Conservation (phyloP, 225 moss, liverwort and hornwort species). For the Pseudoscleropodium purum region DNA sequence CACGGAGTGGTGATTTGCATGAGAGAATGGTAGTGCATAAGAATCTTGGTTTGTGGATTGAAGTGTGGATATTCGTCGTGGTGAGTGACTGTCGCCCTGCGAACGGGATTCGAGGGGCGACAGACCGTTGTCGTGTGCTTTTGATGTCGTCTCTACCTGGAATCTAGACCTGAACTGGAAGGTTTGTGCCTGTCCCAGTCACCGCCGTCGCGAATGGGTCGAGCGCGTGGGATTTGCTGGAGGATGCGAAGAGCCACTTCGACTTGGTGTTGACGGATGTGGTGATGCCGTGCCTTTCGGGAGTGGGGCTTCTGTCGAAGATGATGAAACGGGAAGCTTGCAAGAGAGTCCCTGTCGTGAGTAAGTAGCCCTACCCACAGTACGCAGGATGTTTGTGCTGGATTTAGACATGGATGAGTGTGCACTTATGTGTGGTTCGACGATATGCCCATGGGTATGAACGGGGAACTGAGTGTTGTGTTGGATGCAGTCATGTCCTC, state of each 20-base stretch:
- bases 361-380: slow-evolving; percentile 24
- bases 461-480: neutral
- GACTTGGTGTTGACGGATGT: slow-evolving; percentile 94
- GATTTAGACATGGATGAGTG: neutral
- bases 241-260: slow-evolving; percentile 55
- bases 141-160: neutral
- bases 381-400: neutral
- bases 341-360: slow-evolving; percentile 81
- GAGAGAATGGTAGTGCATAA: neutral
- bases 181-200: slow-evolving; percentile 71
- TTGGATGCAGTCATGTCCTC: slow-evolving; percentile 88
- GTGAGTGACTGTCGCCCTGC: neutral
- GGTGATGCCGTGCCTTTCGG: slow-evolving; percentile 96
- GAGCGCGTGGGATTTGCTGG: slow-evolving; percentile 86
- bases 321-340: slow-evolving; percentile 67
- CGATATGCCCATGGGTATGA: neutral
- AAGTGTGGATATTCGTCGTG: neutral
- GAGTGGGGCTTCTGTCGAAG: slow-evolving; percentile 84
- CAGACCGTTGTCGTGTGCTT: neutral
- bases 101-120: neutral
- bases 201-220: slow-evolving; percentile 77
- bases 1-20: neutral
- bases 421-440: neutral
- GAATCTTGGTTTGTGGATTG: neutral
- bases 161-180: slow-evolving; percentile 56